Conservation (phyloP, 1,139 yeast species). For the Magnusiomyces tetraspermus region DNA sequence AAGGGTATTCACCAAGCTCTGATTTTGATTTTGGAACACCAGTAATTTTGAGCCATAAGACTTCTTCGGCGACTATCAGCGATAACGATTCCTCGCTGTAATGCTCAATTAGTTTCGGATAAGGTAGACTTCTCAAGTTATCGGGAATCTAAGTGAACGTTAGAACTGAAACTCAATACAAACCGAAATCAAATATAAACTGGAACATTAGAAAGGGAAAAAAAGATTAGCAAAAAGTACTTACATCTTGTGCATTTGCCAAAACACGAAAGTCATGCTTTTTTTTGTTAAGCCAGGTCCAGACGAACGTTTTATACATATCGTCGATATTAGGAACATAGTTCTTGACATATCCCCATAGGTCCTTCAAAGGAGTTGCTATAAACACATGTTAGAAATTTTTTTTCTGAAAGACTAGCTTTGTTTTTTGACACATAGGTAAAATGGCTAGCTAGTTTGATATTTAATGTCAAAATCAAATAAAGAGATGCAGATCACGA, state of each 20-base stretch:
- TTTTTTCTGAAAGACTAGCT: too few species aligned
- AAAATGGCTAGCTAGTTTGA: background rate
- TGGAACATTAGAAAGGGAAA: background rate
- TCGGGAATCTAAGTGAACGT: conserved; percentile 4
- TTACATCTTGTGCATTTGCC: conserved; percentile 11
- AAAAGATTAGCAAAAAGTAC: conserved; percentile 4
- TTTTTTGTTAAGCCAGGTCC: conserved; percentile 26
- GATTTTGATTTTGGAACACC: conserved; percentile 25
- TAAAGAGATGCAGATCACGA: background rate
- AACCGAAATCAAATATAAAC: too few species aligned
- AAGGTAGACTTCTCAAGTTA: conserved; percentile 15
- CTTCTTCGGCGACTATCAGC: conserved; percentile 29
- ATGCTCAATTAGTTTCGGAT: conserved; percentile 15
- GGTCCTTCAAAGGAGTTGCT: conserved; percentile 26
- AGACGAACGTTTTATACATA: conserved; percentile 21
- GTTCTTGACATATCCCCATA: conserved; percentile 24
- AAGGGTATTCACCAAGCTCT: conserved; percentile 30
- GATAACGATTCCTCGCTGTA: conserved; percentile 20
- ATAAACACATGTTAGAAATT: background rate
- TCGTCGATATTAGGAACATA: conserved; percentile 23
- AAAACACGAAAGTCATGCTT: conserved; percentile 18
- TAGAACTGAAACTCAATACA: too few species aligned
- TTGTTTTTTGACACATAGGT: background rate
- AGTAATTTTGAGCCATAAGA: conserved; percentile 32
- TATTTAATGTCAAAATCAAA: background rate